phyloP scores from a whole-genome alignment of 768 basidiomycete species.

The Tylopilus subfusipes region DNA sequence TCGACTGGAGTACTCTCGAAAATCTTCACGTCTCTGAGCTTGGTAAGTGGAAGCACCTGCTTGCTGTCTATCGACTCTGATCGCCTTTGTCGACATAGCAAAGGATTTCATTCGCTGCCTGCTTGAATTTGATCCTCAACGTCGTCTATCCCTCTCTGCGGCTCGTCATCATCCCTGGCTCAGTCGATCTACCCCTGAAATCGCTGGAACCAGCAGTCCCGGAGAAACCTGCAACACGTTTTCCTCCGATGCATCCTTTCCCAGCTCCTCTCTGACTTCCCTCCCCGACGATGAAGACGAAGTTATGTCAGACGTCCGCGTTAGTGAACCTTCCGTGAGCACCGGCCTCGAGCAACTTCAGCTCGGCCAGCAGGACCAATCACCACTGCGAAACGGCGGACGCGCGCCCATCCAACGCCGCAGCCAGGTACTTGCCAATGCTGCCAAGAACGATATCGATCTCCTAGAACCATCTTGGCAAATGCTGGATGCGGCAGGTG shows the following conservation, averaged over 20 bases:
- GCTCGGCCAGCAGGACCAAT: slow-evolving; percentile 22
- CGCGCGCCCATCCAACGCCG: slow-evolving; percentile 42
- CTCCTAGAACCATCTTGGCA: slow-evolving; percentile 55
- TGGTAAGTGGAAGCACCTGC: slow-evolving; percentile 37
- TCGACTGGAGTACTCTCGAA: slow-evolving; percentile 59
- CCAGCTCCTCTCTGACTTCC: slow-evolving; percentile 21
- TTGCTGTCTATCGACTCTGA: neutral
- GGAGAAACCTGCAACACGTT: slow-evolving; percentile 1
- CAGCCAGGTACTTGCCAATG: slow-evolving; percentile 45
- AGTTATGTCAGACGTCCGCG: slow-evolving; percentile 10
- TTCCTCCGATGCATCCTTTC: slow-evolving; percentile 11
- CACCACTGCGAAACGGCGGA: slow-evolving; percentile 9
- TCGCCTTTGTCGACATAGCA: slow-evolving; percentile 44
- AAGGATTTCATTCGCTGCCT: slow-evolving; percentile 64
- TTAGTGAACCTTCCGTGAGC: slow-evolving; percentile 28
- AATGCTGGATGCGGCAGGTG: slow-evolving; percentile 41
- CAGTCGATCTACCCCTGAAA: neutral
- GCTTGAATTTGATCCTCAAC: slow-evolving; percentile 57
- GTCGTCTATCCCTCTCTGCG: slow-evolving; percentile 67
- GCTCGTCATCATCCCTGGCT: slow-evolving; percentile 83
- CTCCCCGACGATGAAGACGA: slow-evolving; percentile 23
- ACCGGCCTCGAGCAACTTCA: slow-evolving; percentile 33
- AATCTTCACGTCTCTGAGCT: slow-evolving; percentile 37
- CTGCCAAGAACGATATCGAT: slow-evolving; percentile 38
- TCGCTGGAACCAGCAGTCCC: neutral